phyloP scores from a whole-genome alignment of 441 rosid genomes.

The Gossypium schwendimanii region DNA sequence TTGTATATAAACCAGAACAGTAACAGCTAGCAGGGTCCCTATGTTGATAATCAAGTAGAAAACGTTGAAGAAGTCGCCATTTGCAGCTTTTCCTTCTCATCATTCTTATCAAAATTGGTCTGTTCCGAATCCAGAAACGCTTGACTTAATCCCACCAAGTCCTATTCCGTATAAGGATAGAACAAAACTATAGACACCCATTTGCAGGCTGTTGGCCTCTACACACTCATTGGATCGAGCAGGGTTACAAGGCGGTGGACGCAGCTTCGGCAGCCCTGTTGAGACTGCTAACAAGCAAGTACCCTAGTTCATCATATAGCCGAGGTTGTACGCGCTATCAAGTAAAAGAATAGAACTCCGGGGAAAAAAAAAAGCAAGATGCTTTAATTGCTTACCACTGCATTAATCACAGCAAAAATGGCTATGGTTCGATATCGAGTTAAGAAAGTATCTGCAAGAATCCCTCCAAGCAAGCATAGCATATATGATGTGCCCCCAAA shows the following conservation, averaged over 20 bases:
- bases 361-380: background rate
- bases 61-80: slow-evolving; percentile 35
- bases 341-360: background rate
- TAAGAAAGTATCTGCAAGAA: slow-evolving; percentile 33
- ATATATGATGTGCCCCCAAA: slow-evolving; percentile 34
- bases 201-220: slow-evolving; percentile 29
- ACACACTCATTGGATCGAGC: slow-evolving; percentile 13
- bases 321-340: background rate
- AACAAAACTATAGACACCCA: slow-evolving; percentile 30
- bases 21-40: slow-evolving; percentile 36
- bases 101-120: slow-evolving; percentile 38
- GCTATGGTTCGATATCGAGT: slow-evolving; percentile 22
- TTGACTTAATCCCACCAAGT: slow-evolving; percentile 40
- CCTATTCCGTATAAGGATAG: slow-evolving; percentile 34
- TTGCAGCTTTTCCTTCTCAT: slow-evolving; percentile 31
- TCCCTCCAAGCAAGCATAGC: slow-evolving; percentile 36
- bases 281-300: slow-evolving; percentile 27
- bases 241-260: slow-evolving; percentile 29
- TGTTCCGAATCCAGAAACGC: slow-evolving; percentile 39
- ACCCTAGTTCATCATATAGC: slow-evolving; percentile 22
- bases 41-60: slow-evolving; percentile 37
- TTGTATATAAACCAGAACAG: slow-evolving; percentile 40
- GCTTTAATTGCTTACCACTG: slow-evolving; percentile 9
- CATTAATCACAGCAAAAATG: slow-evolving; percentile 20
- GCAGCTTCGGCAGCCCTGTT: slow-evolving; percentile 26